Conservation (phyloP, 192 early-diverging fungal genomes). For the Podila minutissima region DNA sequence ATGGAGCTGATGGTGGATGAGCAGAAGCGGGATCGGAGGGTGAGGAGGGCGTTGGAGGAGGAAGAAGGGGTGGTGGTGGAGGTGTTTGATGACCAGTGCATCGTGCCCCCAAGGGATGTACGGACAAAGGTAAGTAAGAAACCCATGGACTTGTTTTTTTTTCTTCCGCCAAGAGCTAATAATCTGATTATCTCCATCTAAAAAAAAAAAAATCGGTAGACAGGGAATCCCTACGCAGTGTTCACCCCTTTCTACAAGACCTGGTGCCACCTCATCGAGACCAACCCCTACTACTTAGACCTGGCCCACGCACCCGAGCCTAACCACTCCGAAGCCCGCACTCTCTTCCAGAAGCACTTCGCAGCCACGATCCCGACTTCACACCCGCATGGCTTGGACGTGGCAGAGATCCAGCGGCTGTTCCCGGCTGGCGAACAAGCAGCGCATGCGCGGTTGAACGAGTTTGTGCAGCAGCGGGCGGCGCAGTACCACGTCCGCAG, state of each 20-base stretch:
- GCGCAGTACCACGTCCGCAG: constrained; percentile 55
- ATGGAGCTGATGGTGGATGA: constrained; percentile 58
- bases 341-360: constrained; percentile 16
- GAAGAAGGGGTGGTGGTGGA: constrained; percentile 20
- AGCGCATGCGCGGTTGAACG: constrained; percentile 48
- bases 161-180: not conserved
- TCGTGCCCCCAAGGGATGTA: constrained; percentile 60
- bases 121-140: constrained; percentile 57
- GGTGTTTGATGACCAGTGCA: constrained; percentile 63
- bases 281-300: constrained; percentile 30
- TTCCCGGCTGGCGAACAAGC: constrained; percentile 62
- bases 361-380: constrained; percentile 5
- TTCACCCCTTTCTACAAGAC: constrained; percentile 47
- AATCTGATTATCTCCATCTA: not conserved
- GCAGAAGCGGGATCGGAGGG: constrained; percentile 41
- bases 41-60: constrained; percentile 16
- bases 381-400: constrained; percentile 22
- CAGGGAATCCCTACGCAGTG: constrained; percentile 38
- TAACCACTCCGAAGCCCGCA: constrained; percentile 17
- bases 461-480: constrained; percentile 44
- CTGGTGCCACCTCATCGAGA: constrained; percentile 39
- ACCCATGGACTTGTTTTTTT: not conserved
- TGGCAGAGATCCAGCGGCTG: constrained; percentile 5
- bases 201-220: not conserved
- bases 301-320: constrained; percentile 6